Base-by-base conservation (phyloP, 768 basidiomycete species). In the Cantharellus cinnabarinus region DNA sequence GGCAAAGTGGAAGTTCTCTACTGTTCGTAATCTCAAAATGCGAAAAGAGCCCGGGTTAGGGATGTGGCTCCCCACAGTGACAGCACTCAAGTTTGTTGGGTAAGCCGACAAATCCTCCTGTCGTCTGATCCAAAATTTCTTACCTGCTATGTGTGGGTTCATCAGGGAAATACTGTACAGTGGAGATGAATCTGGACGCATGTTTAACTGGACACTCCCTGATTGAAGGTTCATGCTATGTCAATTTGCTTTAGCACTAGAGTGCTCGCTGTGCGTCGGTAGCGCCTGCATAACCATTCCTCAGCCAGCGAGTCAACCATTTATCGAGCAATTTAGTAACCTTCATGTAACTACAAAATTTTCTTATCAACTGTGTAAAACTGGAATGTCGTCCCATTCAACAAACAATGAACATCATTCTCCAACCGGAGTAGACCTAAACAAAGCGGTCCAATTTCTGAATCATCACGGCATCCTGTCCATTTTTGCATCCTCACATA, bases 31-130 rank as follows among this genome's bases (percentile, higher is more conserved):
- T 60, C 75, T 93, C 74, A 79, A 81, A 67, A 75, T 76, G 58
- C 74, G 78, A 64, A 69, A 72, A 58, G 67, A 67, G 15, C 71
- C 71, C 38, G 73, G 73, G 56, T 71, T 76, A 39, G 67, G 52
- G 10, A 7, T 7, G 14, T 54, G 52, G 52, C 14, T 73, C 0
- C 77, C 81, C 15, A 74, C 77, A 34, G 75, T 91, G 56, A 88
- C 82, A 1, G 80, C 87, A n/a, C 72, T 95, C 65, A 79, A 76
- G 64, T 94, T 94, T 64, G 71, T 83, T 34, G 87, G 85, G 90
- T 89, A 58, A 63, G 71, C 29, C 29, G 44, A 10, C 44, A 10
- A 7, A 14, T 54, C 38, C 35, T 37, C 10, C 35, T 10, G 7
- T 54, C 35, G 35, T 54, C 67, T 58, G 76, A 68, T 60, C 20